phyloP scores from a whole-genome alignment of 495 filamentous ascomycete genomes.

The Tuber umbilicatum region DNA sequence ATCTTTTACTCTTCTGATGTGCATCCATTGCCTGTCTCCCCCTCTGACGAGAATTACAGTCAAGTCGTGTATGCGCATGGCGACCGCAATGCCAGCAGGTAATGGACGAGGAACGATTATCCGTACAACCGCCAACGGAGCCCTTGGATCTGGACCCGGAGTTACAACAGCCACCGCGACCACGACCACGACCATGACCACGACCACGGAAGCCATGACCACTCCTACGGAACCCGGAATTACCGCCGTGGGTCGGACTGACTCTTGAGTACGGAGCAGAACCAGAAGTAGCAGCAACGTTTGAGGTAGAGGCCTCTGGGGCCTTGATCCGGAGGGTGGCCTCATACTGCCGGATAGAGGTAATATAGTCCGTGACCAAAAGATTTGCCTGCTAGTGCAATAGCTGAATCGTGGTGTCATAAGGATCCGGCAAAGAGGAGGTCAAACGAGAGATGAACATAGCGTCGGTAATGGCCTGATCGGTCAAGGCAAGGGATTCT shows the following conservation, averaged over 20 bases:
- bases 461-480: not conserved
- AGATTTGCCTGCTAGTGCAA: not conserved
- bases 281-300: not conserved
- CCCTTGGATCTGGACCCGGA: not conserved
- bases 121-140: not conserved
- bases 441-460: not conserved
- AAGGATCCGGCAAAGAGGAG: not conserved
- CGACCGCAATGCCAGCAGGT: not conserved
- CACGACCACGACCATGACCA: not conserved
- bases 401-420: not conserved
- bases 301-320: not conserved
- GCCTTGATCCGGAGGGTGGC: not conserved
- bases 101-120: not conserved
- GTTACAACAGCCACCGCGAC: not conserved
- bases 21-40: not conserved
- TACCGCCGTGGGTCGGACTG: not conserved
- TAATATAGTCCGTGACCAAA: not conserved
- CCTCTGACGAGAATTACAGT: not conserved
- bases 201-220: not conserved
- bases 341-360: not conserved
- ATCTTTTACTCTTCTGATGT: not conserved
- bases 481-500: too few species aligned
- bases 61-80: not conserved
- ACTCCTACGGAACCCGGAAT: not conserved
- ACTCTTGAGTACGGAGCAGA: not conserved